Conservation (phyloP, 2,329 filamentous ascomycete species). For the Xylaria sp. region DNA sequence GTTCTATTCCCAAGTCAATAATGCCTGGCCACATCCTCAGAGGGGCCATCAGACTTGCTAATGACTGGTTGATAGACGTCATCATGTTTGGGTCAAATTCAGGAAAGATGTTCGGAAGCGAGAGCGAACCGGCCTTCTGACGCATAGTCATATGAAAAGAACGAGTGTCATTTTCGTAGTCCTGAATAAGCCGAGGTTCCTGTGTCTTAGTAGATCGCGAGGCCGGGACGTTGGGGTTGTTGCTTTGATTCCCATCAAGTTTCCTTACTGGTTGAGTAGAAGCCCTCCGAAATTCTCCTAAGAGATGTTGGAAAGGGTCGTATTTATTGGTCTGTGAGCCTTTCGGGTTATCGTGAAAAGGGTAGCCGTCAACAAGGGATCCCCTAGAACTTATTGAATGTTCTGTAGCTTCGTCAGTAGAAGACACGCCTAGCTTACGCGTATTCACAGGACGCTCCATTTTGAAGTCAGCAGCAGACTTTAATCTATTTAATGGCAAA, state of each 20-base stretch:
- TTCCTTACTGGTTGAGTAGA: background rate
- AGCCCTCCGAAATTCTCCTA: background rate
- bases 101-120: background rate
- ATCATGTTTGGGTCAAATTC: constrained; percentile 33
- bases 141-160: constrained; percentile 35
- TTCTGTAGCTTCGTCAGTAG: background rate
- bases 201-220: background rate
- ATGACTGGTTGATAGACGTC: constrained; percentile 24
- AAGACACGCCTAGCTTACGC: background rate
- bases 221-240: background rate
- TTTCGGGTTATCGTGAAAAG: background rate
- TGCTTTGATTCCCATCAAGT: background rate
- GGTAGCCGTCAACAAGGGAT: background rate
- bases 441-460: background rate
- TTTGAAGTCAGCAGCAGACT: background rate
- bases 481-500: background rate
- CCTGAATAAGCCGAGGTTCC: constrained; percentile 13
- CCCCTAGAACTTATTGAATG: background rate
- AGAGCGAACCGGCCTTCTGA: constrained; percentile 35
- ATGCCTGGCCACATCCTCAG: constrained; percentile 30
- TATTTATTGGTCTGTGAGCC: background rate
- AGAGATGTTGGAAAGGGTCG: constrained; percentile 31
- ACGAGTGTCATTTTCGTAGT: constrained; percentile 17
- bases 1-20: constrained; percentile 30
- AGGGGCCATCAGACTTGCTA: constrained; percentile 21